Evolutionary conservation across 2,329 filamentous ascomycete genomes (phyloP), one percentile per base, ranked within the genome.

Genomic region (Hypoxylon sp.): DNA sequence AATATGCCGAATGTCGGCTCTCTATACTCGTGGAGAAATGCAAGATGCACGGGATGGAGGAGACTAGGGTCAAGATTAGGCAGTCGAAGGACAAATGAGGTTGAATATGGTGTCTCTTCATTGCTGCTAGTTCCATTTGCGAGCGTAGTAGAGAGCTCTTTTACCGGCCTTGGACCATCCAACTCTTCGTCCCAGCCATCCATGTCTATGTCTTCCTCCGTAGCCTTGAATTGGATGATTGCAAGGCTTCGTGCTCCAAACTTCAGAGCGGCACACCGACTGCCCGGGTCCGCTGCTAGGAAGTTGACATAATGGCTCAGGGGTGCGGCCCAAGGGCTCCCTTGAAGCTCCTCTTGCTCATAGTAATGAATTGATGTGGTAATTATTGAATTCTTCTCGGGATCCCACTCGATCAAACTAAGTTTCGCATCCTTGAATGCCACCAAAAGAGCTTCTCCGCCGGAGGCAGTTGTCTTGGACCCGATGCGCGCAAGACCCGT

Each of bases 341-440:
- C 90, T 72, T 91, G 89, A 68, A 95, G 84, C 77, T 97, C 94
- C 76, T 98, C 94, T 78, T 96, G 93, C 80, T 99, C 96, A 81
- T 98, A 99, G 84, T 94, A 98, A 82, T 99, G 96, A 75, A 99
- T 95, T 56, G 95, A 98, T 69, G 96, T 89, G 58, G 95, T 98
- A 74, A 91, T 90, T 74, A 98, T 90, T 56, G 88, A 88, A 79
- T 92, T 86, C 72, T 89, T 89, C 77, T 91, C 89, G 7, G 93
- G 90, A 78, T 98, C 93, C 96, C 96, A 99, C 82, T 98, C 93
- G 61, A 97, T 86, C 79, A 99, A 84, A 79, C 93, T 97, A 76
- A 98, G 86, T 81, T 97, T 97, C 45, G 96, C 96, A 81, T 97
- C 94, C 76, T 92, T 91, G 80, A 95, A 92, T 0, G 93, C 91